These are phyloP conservation scores for Petunia hybrid DNA, from an alignment of 305 asterid genomes.

Conservation along the genomic window DNA sequence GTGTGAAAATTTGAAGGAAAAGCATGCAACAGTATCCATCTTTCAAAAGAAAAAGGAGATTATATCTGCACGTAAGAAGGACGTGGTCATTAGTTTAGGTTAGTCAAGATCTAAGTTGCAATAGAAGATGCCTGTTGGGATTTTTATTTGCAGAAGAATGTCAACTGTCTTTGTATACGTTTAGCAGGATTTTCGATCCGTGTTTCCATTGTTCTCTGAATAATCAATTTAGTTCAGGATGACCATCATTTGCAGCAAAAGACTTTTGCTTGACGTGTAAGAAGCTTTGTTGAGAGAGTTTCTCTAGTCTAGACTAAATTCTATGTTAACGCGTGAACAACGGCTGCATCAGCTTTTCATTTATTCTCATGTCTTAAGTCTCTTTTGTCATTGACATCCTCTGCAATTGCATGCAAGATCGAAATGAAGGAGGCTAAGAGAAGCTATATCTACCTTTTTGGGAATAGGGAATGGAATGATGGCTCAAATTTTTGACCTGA, in stretches of 20 bases:
- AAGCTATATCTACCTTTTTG: too few relatives aligned
- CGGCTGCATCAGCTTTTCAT: not conserved
- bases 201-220: not conserved
- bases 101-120: constrained; percentile 1
- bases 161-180: not conserved
- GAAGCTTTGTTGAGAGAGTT: constrained; percentile 12
- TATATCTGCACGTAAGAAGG: constrained; percentile 14
- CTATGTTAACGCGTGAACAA: not conserved
- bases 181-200: not conserved
- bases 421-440: too few relatives aligned
- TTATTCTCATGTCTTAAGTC: not conserved
- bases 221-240: not conserved
- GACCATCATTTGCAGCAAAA: not conserved
- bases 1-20: constrained; percentile 3
- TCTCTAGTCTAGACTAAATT: not conserved
- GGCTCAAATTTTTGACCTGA: too few relatives aligned
- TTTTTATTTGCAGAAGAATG: not conserved
- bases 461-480: too few relatives aligned
- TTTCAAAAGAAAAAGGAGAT: not conserved
- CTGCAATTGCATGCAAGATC: not conserved
- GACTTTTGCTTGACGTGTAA: not conserved
- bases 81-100: constrained; percentile 7
- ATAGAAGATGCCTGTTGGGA: not conserved
- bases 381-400: not conserved
- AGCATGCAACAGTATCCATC: not conserved